Conservation (phyloP, 2,329 filamentous ascomycete genomes). For the Plectosphaerella sp. region DNA sequence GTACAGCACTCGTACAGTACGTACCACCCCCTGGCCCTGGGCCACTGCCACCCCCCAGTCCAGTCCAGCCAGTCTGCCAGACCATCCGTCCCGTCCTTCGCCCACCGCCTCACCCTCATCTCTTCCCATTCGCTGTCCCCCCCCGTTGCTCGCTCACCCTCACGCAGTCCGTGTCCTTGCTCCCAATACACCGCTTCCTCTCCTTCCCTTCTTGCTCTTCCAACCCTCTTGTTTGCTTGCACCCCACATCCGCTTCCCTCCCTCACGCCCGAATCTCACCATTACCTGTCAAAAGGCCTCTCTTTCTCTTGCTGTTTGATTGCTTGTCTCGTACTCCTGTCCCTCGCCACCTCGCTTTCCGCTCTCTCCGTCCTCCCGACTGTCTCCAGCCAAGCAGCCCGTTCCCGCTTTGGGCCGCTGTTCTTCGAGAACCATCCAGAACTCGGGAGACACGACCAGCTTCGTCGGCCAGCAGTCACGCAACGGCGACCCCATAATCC, state of each 20-base stretch:
- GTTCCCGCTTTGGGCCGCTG: no score
- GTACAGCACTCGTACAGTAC: no score
- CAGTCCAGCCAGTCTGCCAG: conserved; percentile 2
- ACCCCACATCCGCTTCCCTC: conserved; percentile 8
- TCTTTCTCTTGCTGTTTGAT: conserved; percentile 1
- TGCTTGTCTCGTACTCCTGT: background rate
- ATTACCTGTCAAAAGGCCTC: conserved; percentile 12
- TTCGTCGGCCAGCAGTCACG: background rate
- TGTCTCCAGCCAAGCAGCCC: background rate
- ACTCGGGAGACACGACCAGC: background rate
- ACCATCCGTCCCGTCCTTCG: conserved; percentile 11
- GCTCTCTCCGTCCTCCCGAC: background rate
- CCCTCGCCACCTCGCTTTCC: background rate
- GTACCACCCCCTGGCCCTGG: background rate
- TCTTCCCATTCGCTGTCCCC: conserved; percentile 20
- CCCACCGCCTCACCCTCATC: conserved; percentile 15
- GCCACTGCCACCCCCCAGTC: background rate
- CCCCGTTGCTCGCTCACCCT: conserved; percentile 24
- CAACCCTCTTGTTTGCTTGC: background rate
- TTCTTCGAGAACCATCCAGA: conserved; percentile 1
- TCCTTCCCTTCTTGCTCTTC: conserved; percentile 7
- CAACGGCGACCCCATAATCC: background rate
- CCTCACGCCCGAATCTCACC: conserved; percentile 9
- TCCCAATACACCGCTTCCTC: conserved; percentile 17
- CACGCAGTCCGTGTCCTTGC: conserved; percentile 23